Evolutionary conservation across 148 eudicot genomes (phyloP).

Genomic region (Spergularia marina): DNA sequence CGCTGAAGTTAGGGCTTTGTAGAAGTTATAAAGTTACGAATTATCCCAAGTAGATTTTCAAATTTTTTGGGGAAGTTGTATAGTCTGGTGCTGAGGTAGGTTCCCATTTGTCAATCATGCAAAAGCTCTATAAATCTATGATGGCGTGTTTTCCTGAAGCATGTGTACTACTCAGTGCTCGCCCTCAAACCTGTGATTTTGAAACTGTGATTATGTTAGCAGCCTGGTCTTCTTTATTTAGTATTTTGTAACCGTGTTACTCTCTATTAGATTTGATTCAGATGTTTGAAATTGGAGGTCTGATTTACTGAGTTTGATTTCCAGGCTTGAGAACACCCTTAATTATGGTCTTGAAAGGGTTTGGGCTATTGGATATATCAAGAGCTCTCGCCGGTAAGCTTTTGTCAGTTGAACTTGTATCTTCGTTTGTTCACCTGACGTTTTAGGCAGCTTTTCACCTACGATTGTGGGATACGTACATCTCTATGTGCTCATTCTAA

Average conservation of each 20-base stretch:
- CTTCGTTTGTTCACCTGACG: neutral
- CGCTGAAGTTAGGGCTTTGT: slow-evolving; percentile 10
- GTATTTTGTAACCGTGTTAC: neutral
- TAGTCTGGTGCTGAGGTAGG: neutral
- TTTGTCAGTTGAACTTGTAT: slow-evolving; percentile 3
- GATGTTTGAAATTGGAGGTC: slow-evolving; percentile 9
- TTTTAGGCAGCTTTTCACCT: neutral
- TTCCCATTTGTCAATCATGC: neutral
- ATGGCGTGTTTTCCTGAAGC: neutral
- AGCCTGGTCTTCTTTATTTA: neutral
- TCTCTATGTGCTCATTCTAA: neutral
- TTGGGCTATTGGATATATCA: slow-evolving; percentile 88
- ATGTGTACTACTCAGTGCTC: neutral
- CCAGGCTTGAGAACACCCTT: slow-evolving; percentile 88
- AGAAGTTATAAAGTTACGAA: slow-evolving; percentile 1
- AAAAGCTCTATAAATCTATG: neutral
- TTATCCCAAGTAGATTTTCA: neutral
- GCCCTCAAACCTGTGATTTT: neutral
- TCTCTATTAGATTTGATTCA: neutral
- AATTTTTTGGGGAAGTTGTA: neutral
- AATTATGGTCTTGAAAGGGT: slow-evolving; percentile 92
- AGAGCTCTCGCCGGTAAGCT: slow-evolving; percentile 76
- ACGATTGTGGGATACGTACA: neutral
- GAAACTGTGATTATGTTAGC: no score
- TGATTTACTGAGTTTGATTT: slow-evolving; percentile 19